Conservation (phyloP, 768 basidiomycete species). For the Gloeostereum incarnatum region DNA sequence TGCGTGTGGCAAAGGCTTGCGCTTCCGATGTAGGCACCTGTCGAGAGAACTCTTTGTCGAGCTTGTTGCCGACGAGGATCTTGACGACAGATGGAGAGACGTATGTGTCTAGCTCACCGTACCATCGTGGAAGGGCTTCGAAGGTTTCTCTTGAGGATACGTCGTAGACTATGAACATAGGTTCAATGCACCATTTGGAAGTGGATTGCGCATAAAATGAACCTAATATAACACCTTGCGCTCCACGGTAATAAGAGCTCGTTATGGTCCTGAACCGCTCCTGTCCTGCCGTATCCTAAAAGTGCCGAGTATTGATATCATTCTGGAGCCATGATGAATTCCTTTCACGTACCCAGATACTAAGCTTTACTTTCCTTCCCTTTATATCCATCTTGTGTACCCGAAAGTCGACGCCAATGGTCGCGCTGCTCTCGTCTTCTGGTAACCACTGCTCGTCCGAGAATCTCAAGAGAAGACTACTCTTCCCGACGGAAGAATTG, state of each 20-base stretch:
- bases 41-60: slow-evolving; percentile 92
- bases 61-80: slow-evolving; percentile 92
- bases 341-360: slow-evolving; percentile 95
- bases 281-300: slow-evolving; percentile 95
- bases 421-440: slow-evolving; percentile 82
- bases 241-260: slow-evolving; percentile 88
- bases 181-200: background rate
- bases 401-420: slow-evolving; percentile 80
- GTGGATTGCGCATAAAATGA: slow-evolving; percentile 6
- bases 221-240: slow-evolving; percentile 78
- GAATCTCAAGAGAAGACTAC: slow-evolving; percentile 86
- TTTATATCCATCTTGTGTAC: slow-evolving; percentile 85
- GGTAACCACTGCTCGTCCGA: slow-evolving; percentile 94
- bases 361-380: slow-evolving; percentile 82
- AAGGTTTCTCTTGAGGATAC: slow-evolving; percentile 89
- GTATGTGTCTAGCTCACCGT: slow-evolving; percentile 88
- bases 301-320: no score
- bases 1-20: slow-evolving; percentile 68
- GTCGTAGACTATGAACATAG: slow-evolving; percentile 68
- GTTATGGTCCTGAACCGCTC: slow-evolving; percentile 96
- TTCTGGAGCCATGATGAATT: no score
- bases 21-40: slow-evolving; percentile 79
- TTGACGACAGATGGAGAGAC: slow-evolving; percentile 80
- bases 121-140: slow-evolving; percentile 92
- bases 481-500: slow-evolving; percentile 89